These are phyloP conservation scores for Ustilago sp. DNA, from an alignment of 1,284 basidiomycete genomes.

Conservation along the genomic window DNA sequence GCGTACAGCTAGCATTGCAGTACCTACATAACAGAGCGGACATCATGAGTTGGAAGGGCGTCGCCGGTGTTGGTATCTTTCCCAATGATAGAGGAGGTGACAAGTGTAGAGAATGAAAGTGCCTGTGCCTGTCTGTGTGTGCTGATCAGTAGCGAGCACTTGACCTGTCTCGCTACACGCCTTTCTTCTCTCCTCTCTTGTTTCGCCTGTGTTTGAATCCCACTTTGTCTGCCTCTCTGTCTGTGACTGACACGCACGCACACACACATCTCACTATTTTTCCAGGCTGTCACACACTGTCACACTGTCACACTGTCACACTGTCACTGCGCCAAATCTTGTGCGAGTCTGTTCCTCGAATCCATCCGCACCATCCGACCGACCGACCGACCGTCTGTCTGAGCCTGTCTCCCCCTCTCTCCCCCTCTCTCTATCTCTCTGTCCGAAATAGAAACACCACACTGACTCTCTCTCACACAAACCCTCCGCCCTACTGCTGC, in stretches of 20 bases:
- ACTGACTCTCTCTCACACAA: not conserved
- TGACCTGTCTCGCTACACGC: conserved; percentile 10
- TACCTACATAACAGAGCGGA: conserved; percentile 1
- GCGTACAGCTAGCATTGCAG: not conserved
- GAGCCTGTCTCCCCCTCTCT: not conserved
- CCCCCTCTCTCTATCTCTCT: not conserved
- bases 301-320: conserved; percentile 1
- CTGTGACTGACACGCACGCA: conserved; percentile 4
- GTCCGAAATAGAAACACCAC: not conserved
- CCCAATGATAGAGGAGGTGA: not conserved
- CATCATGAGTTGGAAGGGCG: not conserved
- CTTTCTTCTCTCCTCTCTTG: not conserved
- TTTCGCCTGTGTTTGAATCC: not conserved
- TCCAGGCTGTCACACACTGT: conserved; percentile 1
- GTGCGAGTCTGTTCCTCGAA: not conserved
- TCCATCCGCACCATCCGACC: conserved; percentile 10
- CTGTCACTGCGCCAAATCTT: not conserved
- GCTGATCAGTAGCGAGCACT: not conserved
- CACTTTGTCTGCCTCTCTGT: not conserved
- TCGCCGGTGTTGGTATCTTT: not conserved
- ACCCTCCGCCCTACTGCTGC: not conserved
- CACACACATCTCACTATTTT: conserved; percentile 8
- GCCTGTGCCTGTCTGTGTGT: not conserved
- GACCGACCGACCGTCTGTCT: not conserved
- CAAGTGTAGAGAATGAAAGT: not conserved